Percentiles rank a stretch among this genome's conserved stretches.
These are phyloP conservation scores for Panaeolus papilionaceus DNA, from an alignment of 768 basidiomycete genomes.

Conservation along the genomic window DNA sequence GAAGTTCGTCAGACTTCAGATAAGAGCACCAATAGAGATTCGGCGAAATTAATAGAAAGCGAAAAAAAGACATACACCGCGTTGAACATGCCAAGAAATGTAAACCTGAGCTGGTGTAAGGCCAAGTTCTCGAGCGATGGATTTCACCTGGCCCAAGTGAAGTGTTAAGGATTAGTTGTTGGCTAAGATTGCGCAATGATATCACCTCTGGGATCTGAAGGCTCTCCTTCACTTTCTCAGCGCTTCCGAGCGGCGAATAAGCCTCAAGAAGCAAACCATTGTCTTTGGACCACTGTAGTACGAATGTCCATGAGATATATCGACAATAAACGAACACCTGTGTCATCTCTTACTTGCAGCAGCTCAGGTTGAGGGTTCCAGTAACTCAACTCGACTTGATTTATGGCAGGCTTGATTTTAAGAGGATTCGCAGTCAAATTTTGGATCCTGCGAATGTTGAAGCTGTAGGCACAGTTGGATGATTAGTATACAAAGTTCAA, in stretches of 20 bases:
- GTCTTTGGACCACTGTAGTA: slow-evolving; percentile 66
- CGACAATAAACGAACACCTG: not conserved
- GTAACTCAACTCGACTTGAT: slow-evolving; percentile 82
- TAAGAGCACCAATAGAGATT: not conserved
- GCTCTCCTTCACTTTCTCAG: slow-evolving; percentile 59
- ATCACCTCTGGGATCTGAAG: slow-evolving; percentile 63
- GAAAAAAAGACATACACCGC: slow-evolving; percentile 59
- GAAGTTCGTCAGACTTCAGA: not conserved
- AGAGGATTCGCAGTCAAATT: slow-evolving; percentile 68
- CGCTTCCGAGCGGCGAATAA: slow-evolving; percentile 78
- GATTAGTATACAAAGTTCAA: not conserved
- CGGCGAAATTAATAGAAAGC: not conserved
- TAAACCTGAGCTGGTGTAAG: slow-evolving; percentile 80
- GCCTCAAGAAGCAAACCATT: slow-evolving; percentile 72
- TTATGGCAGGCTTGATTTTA: slow-evolving; percentile 69
- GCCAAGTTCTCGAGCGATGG: slow-evolving; percentile 64
- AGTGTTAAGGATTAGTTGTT: not conserved
- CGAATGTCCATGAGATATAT: not conserved
- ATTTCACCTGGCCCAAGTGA: slow-evolving; percentile 45
- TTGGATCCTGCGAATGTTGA: slow-evolving; percentile 47
- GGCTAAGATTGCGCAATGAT: not conserved
- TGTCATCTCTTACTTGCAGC: slow-evolving; percentile 49
- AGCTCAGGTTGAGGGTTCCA: slow-evolving; percentile 81
- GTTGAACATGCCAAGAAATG: slow-evolving; percentile 79
- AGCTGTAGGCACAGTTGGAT: slow-evolving; percentile 21